Evolutionary conservation across 2,329 filamentous ascomycete genomes (phyloP).

Genomic region (Neofusicoccum umdonicola): DNA sequence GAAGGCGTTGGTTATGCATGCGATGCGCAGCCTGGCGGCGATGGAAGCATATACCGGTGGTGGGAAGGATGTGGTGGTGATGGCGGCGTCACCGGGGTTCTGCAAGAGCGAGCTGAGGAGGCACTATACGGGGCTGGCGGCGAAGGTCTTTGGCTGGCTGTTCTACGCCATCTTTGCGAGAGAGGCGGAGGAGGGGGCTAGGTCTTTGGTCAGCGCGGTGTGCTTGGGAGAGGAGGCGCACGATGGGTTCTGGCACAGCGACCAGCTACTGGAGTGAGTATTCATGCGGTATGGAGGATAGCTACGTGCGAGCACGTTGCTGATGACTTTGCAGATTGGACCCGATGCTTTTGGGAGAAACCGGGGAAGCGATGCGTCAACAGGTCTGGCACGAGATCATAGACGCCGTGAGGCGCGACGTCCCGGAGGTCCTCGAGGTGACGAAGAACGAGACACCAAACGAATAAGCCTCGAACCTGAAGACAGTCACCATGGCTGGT

Average conservation of each 20-base stretch:
- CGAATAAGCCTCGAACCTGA: neutral
- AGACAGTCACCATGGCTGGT: neutral
- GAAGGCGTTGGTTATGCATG: neutral
- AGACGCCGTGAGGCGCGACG: conserved; percentile 30
- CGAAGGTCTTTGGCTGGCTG: conserved; percentile 15
- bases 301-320: neutral
- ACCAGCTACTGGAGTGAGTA: conserved; percentile 29
- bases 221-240: conserved; percentile 33
- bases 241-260: conserved; percentile 37
- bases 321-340: neutral
- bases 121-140: conserved; percentile 25
- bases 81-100: conserved; percentile 20
- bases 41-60: neutral
- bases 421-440: conserved; percentile 21
- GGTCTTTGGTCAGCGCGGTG: conserved; percentile 40
- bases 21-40: neutral
- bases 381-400: conserved; percentile 37
- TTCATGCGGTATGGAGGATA: neutral
- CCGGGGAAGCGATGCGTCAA: conserved; percentile 30
- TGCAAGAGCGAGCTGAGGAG: conserved; percentile 20
- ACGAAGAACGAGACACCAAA: neutral
- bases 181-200: conserved; percentile 40
- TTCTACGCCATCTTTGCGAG: conserved; percentile 31
- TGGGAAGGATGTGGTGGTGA: conserved; percentile 19
- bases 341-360: conserved; percentile 30